phyloP scores from a whole-genome alignment of 495 filamentous ascomycete genomes.

The Jackrogersella multiformis region DNA sequence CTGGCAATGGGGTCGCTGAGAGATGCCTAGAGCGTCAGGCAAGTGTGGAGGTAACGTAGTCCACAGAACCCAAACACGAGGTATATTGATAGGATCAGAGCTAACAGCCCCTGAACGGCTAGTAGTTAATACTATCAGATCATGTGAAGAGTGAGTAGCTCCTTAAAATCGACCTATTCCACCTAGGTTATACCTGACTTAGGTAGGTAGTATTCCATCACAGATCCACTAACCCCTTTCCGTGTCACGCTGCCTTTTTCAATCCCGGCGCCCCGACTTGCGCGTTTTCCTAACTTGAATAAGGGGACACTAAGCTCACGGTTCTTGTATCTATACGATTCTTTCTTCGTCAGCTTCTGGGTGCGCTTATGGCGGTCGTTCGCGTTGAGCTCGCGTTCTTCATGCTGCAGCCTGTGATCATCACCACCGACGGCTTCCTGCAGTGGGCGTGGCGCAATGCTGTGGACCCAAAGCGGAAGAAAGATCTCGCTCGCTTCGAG shows the following conservation, averaged over 20 bases:
- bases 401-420: slow-evolving; percentile 39
- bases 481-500: slow-evolving; percentile 12
- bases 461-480: slow-evolving; percentile 4
- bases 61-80: background rate
- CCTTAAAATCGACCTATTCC: background rate
- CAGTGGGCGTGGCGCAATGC: slow-evolving; percentile 29
- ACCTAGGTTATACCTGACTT: no score
- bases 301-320: slow-evolving; percentile 36
- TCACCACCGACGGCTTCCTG: slow-evolving; percentile 37
- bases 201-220: background rate
- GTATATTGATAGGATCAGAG: no score
- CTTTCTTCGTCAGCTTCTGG: slow-evolving; percentile 30
- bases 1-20: slow-evolving; percentile 7
- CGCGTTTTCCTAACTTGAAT: slow-evolving; percentile 19
- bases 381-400: slow-evolving; percentile 35
- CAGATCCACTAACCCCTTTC: background rate
- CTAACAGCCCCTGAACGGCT: background rate
- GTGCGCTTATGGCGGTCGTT: slow-evolving; percentile 30
- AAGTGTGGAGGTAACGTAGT: slow-evolving; percentile 17
- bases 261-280: slow-evolving; percentile 28
- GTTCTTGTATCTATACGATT: slow-evolving; percentile 38
- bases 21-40: slow-evolving; percentile 22
- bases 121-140: slow-evolving; percentile 23
- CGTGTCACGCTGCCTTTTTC: slow-evolving; percentile 25
- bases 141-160: slow-evolving; percentile 11